These are phyloP conservation scores for Phyllostachys edulis DNA, from an alignment of 176 grass and related monocot genomes.

Conservation along the genomic window DNA sequence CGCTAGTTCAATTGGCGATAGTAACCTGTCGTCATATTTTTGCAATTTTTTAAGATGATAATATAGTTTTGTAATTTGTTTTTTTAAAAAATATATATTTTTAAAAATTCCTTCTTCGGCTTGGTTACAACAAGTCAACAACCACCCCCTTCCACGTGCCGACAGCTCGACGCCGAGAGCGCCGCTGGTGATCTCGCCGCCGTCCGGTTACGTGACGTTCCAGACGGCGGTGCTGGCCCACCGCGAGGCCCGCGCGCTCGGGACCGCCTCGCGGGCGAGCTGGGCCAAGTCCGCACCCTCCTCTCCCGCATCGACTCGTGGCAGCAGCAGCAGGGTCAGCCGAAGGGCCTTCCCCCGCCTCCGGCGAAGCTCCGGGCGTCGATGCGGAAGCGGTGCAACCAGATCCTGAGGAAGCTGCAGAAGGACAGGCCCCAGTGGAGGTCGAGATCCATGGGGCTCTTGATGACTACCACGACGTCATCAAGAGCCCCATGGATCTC, in stretches of 20 bases:
- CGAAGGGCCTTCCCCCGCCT: not conserved
- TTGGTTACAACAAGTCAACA: too few species aligned
- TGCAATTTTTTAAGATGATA: too few species aligned
- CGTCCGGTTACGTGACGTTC: conserved; percentile 34
- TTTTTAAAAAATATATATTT: too few species aligned
- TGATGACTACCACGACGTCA: conserved; percentile 78
- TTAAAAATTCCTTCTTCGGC: too few species aligned
- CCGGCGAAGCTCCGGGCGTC: conserved; percentile 38
- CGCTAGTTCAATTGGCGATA: too few species aligned
- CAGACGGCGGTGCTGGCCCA: conserved; percentile 30
- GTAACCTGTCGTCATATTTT: too few species aligned
- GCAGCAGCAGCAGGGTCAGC: conserved; percentile 24
- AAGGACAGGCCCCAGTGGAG: conserved; percentile 87
- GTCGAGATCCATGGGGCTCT: conserved; percentile 63
- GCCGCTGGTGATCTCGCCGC: not conserved
- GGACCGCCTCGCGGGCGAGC: conserved; percentile 61
- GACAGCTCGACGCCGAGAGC: conserved; percentile 23
- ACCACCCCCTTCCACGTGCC: conserved; percentile 16
- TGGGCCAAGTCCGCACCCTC: conserved; percentile 71
- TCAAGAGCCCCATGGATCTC: conserved; percentile 88
- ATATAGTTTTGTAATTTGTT: too few species aligned
- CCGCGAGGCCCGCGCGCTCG: conserved; percentile 55
- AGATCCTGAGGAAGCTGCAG: conserved; percentile 68
- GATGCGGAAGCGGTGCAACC: conserved; percentile 70
- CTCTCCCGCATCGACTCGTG: conserved; percentile 69